Percentiles rank a stretch among this genome's conserved stretches.
phyloP scores from a whole-genome alignment of 2,329 filamentous ascomycete genomes.

The Fusarium secorum region DNA sequence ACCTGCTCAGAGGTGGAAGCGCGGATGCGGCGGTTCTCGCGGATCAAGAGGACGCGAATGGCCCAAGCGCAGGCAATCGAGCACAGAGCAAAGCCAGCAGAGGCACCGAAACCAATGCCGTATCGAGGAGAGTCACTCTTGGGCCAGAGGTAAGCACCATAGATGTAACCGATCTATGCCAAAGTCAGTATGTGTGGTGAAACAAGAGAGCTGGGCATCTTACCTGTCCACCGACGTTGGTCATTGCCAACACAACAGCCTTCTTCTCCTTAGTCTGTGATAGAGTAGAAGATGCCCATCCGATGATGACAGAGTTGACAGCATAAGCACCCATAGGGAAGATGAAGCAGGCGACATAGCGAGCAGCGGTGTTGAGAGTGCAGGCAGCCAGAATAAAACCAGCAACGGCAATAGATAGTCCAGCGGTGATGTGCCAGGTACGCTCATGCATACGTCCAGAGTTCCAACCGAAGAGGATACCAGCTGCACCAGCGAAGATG shows the following conservation, averaged over 20 bases:
- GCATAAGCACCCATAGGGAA: constrained; percentile 54
- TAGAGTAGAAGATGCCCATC: constrained; percentile 55
- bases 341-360: constrained; percentile 54
- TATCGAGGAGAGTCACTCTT: constrained; percentile 55
- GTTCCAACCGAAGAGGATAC: constrained; percentile 57
- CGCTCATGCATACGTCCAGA: constrained; percentile 58
- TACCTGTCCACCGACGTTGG: constrained; percentile 55
- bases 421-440: constrained; percentile 58
- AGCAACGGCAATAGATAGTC: constrained; percentile 51
- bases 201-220: rapidly evolving
- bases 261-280: constrained; percentile 60
- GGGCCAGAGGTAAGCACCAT: constrained; percentile 60
- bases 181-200: not conserved
- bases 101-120: constrained; percentile 54
- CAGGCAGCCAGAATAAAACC: constrained; percentile 53
- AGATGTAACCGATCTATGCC: constrained; percentile 53
- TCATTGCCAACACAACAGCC: constrained; percentile 57
- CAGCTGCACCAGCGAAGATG: constrained; percentile 56
- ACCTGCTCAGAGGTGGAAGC: constrained; percentile 45
- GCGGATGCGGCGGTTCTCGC: constrained; percentile 52
- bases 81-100: constrained; percentile 51
- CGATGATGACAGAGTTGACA: constrained; percentile 57
- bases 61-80: constrained; percentile 53
- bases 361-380: constrained; percentile 50
- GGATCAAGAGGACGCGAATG: constrained; percentile 51